These are phyloP conservation scores for Thelonectria rubi DNA, from an alignment of 2,329 filamentous ascomycete species.

Conservation along the genomic window DNA sequence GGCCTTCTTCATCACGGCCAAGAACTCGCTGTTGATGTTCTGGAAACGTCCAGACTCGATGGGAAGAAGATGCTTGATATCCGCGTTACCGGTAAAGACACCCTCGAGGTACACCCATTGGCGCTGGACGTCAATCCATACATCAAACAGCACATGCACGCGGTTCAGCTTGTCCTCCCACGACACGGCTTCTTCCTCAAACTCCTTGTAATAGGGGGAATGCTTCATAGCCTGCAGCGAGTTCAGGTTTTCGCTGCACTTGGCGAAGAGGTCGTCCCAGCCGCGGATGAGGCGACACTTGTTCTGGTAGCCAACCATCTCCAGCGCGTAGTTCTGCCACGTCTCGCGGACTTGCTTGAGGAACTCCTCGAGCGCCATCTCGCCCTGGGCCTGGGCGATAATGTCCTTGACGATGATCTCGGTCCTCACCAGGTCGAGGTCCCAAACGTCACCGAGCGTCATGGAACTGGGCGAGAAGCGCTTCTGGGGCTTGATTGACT, in stretches of 20 bases:
- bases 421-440: slow-evolving; percentile 87
- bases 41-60: slow-evolving; percentile 97
- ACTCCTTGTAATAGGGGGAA: slow-evolving; percentile 99
- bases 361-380: slow-evolving; percentile 98
- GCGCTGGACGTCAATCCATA: slow-evolving; percentile 99
- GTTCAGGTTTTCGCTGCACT: slow-evolving; percentile 97
- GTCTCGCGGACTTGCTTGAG: slow-evolving; percentile 94
- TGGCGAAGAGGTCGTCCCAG: slow-evolving; percentile 98
- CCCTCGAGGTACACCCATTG: slow-evolving; percentile 99
- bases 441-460: slow-evolving; percentile 99
- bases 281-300: slow-evolving; percentile 97
- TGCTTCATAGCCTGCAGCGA: slow-evolving; percentile 98
- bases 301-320: slow-evolving; percentile 96
- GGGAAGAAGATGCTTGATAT: slow-evolving; percentile 97
- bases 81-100: slow-evolving; percentile 97
- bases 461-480: slow-evolving; percentile 93
- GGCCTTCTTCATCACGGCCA: slow-evolving; percentile 99
- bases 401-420: slow-evolving; percentile 91
- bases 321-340: slow-evolving; percentile 94
- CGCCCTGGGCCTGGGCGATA: slow-evolving; percentile 93
- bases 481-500: slow-evolving; percentile 89
- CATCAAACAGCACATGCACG: slow-evolving; percentile 96
- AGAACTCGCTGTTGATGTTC: slow-evolving; percentile 99
- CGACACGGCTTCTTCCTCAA: slow-evolving; percentile 93
- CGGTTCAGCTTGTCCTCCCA: slow-evolving; percentile 99